These are phyloP conservation scores for Akanthomyces dipterigenus DNA, from an alignment of 2,329 filamentous ascomycete species.

Conservation along the genomic window DNA sequence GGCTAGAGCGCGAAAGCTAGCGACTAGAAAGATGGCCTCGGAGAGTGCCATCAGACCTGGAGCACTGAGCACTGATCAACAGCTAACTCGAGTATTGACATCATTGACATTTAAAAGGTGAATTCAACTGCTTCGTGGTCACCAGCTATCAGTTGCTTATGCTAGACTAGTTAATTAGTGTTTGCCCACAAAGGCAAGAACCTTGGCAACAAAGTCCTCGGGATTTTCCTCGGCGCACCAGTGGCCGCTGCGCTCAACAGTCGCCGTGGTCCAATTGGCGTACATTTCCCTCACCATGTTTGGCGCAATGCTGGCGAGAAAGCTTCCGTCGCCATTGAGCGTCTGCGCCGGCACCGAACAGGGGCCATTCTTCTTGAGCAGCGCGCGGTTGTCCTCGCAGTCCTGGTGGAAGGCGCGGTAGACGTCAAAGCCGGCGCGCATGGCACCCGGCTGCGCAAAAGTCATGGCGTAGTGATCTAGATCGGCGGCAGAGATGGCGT, in stretches of 20 bases:
- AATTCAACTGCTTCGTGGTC: too few relatives aligned
- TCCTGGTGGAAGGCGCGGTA: conserved; percentile 29
- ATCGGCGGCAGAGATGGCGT: conserved; percentile 27
- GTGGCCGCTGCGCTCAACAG: not conserved
- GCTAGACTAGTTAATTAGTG: too few relatives aligned
- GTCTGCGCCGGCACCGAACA: not conserved
- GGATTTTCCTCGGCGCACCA: conserved; percentile 4
- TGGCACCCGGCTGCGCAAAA: conserved; percentile 28
- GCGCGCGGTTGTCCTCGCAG: conserved; percentile 22
- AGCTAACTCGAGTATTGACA: too few relatives aligned
- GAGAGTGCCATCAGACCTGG: too few relatives aligned
- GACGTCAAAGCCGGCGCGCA: conserved; percentile 26
- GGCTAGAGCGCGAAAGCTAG: too few relatives aligned
- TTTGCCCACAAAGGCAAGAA: too few relatives aligned
- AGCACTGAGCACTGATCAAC: too few relatives aligned
- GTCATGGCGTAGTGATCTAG: conserved; percentile 32
- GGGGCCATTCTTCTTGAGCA: conserved; percentile 24
- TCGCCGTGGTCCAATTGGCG: not conserved
- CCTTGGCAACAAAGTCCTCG: not conserved
- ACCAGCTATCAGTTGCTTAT: too few relatives aligned
- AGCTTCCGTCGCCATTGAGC: conserved; percentile 7
- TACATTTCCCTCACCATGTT: not conserved
- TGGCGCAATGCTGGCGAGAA: not conserved
- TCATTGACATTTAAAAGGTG: too few relatives aligned
- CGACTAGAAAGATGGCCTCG: too few relatives aligned